Evolutionary conservation across 2,329 filamentous ascomycete species (phyloP).

Genomic region (Botryotinia globosa): DNA sequence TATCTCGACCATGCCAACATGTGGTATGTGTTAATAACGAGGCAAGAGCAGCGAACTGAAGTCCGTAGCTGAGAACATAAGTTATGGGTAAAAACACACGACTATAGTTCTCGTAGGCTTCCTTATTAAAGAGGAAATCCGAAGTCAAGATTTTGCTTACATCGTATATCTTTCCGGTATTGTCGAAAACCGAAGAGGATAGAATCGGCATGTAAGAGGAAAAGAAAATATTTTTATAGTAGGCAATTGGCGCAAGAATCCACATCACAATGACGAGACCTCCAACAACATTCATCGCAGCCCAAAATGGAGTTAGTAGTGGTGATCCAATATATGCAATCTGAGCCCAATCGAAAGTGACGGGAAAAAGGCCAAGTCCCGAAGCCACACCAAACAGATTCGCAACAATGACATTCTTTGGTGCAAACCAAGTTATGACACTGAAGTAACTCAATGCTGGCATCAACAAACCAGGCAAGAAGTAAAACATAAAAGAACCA

Average conservation of each 20-base stretch:
- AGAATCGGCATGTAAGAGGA: conserved; percentile 85
- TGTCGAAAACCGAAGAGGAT: conserved; percentile 82
- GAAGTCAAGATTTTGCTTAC: conserved; percentile 75
- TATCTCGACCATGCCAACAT: conserved; percentile 83
- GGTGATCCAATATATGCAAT: conserved; percentile 82
- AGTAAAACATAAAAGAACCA: conserved; percentile 76
- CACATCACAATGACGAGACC: conserved; percentile 82
- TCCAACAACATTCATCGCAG: conserved; percentile 78
- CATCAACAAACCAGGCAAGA: conserved; percentile 77
- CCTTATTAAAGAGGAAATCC: conserved; percentile 74
- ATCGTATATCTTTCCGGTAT: conserved; percentile 75
- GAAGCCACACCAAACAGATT: conserved; percentile 86
- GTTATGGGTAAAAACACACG: conserved; percentile 83
- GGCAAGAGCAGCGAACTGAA: conserved; percentile 80
- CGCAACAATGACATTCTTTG: conserved; percentile 79
- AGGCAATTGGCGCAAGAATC: conserved; percentile 75
- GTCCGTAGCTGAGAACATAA: conserved; percentile 80
- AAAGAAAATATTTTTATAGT: conserved; percentile 76
- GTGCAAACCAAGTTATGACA: conserved; percentile 84
- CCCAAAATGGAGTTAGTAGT: conserved; percentile 81
- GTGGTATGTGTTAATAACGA: conserved; percentile 76
- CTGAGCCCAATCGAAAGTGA: conserved; percentile 91
- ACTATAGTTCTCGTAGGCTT: conserved; percentile 77
- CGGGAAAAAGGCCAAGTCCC: conserved; percentile 75
- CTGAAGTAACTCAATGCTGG: conserved; percentile 87